phyloP scores from a whole-genome alignment of 2,329 filamentous ascomycete genomes.

The Colletotrichum salicis region DNA sequence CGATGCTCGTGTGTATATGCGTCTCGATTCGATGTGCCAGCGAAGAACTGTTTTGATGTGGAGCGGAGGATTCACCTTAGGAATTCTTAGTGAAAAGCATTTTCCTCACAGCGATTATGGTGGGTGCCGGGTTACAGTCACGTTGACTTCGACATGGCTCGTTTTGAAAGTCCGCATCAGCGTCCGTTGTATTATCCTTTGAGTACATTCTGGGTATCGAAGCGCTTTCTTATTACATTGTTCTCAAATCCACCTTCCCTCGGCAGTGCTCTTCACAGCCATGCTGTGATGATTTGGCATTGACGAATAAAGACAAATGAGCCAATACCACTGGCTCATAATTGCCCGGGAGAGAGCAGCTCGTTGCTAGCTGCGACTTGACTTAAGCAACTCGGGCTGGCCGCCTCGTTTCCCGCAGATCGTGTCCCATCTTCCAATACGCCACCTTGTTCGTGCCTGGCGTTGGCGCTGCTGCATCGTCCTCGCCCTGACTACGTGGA shows the following conservation, averaged over 20 bases:
- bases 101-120: not conserved
- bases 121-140: not conserved
- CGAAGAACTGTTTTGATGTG: not conserved
- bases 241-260: not conserved
- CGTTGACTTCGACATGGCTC: not conserved
- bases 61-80: not conserved
- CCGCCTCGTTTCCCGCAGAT: not conserved
- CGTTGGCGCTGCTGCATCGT: not conserved
- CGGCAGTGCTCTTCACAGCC: not conserved
- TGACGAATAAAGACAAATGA: not conserved
- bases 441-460: not conserved
- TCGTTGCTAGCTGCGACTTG: not conserved
- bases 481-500: not conserved
- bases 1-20: not conserved
- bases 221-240: not conserved
- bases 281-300: not conserved
- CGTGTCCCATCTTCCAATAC: not conserved
- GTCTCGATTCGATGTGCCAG: not conserved
- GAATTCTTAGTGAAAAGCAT: not conserved
- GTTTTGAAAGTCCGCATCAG: not conserved
- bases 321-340: not conserved
- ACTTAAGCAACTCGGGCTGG: not conserved
- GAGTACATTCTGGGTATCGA: not conserved
- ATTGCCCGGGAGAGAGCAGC: not conserved
- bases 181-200: not conserved